Evolutionary conservation across 2,329 filamentous ascomycete genomes (phyloP), one percentile per base, ranked within the genome.

Genomic region (Rutstroemia sp.): DNA sequence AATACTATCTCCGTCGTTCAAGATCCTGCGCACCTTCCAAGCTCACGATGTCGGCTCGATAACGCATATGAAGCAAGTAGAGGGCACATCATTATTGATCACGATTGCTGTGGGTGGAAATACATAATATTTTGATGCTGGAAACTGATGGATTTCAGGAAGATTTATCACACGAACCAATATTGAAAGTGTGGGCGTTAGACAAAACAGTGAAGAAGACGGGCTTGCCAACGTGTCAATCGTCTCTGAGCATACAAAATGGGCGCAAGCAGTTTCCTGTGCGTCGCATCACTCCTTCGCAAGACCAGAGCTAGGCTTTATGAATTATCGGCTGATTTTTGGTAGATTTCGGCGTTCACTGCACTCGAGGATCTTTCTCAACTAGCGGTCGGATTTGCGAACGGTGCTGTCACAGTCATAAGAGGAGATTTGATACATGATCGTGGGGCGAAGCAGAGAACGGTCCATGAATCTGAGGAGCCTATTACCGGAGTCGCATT

Each of bases 141-240:
- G 9, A 12, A 18, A 56, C 69, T 74, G 63, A 74, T 58, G 19
- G 7, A 0, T 65, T 77, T 46, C 71, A 87, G 73, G 94, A 99
- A 72, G 92, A 97, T 67, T 76, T 96, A 52, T 88, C 88, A 41
- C 87, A 82, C 65, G 91, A 97, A 65, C 92, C 94, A 0, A 80
- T 92, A 19, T 74, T 99, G 59, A 97, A 96, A 71, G 92, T 97
- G n/a, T 99, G 94, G 94, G 92, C 90, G 21, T 77, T 99, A 64
- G 92, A 97, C 70, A 95, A 92, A 73, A 80, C 87, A 4, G 90
- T 95, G 63, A 97, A 94, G 79, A 97, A 95, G 79, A 95, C 90
- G 4, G 91, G 91, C 44, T 77, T 87, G 60, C 94, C 94, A 16
- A 89, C 86, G 41, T 97, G 94, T 70, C 79, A 96, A 63, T 95